Percentiles rank a stretch among this genome's conserved stretches.
Evolutionary conservation across 768 basidiomycete genomes (phyloP).

Genomic region (Amanita thiersii): DNA sequence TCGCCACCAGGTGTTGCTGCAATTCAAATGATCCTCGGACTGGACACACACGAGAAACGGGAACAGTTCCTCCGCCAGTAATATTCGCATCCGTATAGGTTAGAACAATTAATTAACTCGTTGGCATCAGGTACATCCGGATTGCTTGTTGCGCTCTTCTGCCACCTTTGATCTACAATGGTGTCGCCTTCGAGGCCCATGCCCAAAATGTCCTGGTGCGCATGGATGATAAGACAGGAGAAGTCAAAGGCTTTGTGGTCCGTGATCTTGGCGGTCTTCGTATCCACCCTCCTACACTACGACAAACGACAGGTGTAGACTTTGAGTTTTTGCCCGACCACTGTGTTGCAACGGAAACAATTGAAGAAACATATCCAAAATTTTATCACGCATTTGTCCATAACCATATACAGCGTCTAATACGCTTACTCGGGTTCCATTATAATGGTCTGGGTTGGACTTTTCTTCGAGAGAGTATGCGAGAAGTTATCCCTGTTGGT

Average conservation of each 20-base stretch:
- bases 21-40: conserved; percentile 35
- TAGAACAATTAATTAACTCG: background rate
- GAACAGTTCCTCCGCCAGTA: conserved; percentile 39
- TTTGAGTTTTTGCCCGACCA: conserved; percentile 47
- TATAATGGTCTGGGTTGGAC: conserved; percentile 44
- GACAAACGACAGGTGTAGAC: conserved; percentile 37
- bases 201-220: conserved; percentile 49
- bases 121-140: conserved; percentile 34
- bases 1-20: conserved; percentile 33
- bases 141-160: conserved; percentile 44
- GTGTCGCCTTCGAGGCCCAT: conserved; percentile 56
- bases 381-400: conserved; percentile 56
- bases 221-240: conserved; percentile 31
- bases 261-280: conserved; percentile 53
- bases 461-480: conserved; percentile 38
- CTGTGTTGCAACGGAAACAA: conserved; percentile 37
- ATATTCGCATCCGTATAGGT: background rate
- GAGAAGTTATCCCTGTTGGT: conserved; percentile 31
- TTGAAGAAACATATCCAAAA: conserved; percentile 46
- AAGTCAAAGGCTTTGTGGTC: conserved; percentile 41
- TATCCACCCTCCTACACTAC: conserved; percentile 41
- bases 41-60: conserved; percentile 39
- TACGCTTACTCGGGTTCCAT: conserved; percentile 44
- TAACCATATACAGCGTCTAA: conserved; percentile 51
- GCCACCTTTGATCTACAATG: conserved; percentile 43